Base-by-base conservation (phyloP, 768 basidiomycete species). In the Candolleomyces eurysporus region DNA sequence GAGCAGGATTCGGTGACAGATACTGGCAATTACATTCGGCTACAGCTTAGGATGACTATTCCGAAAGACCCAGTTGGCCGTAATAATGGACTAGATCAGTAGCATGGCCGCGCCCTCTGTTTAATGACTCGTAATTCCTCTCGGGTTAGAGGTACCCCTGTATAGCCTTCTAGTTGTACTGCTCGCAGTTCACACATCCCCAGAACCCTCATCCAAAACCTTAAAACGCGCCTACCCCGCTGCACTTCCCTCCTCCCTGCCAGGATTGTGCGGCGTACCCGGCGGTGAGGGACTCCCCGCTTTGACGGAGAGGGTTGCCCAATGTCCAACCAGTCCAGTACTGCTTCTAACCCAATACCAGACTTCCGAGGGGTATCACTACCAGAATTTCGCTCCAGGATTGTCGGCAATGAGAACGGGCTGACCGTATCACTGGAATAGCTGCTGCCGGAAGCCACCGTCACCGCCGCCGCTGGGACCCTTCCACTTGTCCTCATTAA, bases 111-210 rank as follows among this genome's bases (percentile, higher is more conserved):
- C 26, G 4, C 26, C 4, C 26, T 26, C 26, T 26, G 26, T 26
- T 26, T 26, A 4, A 26, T 26, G 26, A 26, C 26, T 26, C 26
- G 67, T 62, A 76, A 60, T 61, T 77, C 76, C 56, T 32, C 51
- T 14, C 14, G 16, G 80, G 82, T 85, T 61, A 89, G 76, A 69
- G 86, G 86, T 19, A 82, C 74, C n/a, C 89, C 89, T 1, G 70
- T 68, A 64, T 80, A 87, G 68, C 89, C 87, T 73, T 90, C 87
- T 52, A 90, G 71, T 79, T 82, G 85, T 60, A 90, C 86, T 42
- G 76, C 80, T 8, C 81, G 76, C 62, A 76, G 78, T 52, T 76
- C 73, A 71, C 87, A 89, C 61, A 78, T 71, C 53, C 72, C 71
- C 50, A 85, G 58, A 50, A 85, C 82, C 43, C 73, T 71, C 26